These are phyloP conservation scores for Madurella fahalii DNA, from an alignment of 2,329 filamentous ascomycete genomes.

Conservation along the genomic window DNA sequence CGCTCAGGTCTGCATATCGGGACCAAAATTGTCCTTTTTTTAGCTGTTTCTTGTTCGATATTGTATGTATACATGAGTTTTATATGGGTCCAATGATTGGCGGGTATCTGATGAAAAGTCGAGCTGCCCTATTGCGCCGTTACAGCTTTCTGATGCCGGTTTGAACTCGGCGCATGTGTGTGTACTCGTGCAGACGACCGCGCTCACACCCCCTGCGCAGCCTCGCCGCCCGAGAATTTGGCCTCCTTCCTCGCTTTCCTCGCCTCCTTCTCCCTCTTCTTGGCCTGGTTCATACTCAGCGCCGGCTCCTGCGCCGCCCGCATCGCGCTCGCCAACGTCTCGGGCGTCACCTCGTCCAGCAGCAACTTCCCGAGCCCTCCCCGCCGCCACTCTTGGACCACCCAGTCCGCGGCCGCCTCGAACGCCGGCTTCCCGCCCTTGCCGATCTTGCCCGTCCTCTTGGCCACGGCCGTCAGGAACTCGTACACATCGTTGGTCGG, in stretches of 20 bases:
- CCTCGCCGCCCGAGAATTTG: slow-evolving; percentile 26
- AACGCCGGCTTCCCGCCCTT: slow-evolving; percentile 68
- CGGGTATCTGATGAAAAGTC: slow-evolving; percentile 3
- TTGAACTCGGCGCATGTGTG: not conserved
- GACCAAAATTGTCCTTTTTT: not conserved
- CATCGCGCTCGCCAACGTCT: slow-evolving; percentile 49
- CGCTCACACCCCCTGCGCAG: not conserved
- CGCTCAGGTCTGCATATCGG: slow-evolving; percentile 2
- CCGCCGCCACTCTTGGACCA: slow-evolving; percentile 76
- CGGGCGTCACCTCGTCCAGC: slow-evolving; percentile 69
- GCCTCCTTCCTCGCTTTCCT: slow-evolving; percentile 38
- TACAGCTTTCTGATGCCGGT: not conserved
- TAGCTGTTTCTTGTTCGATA: not conserved
- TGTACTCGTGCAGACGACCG: not conserved
- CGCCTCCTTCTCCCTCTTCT: slow-evolving; percentile 60
- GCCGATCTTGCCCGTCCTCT: slow-evolving; percentile 68
- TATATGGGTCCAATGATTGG: not conserved
- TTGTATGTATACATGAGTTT: slow-evolving; percentile 1
- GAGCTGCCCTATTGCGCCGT: not conserved
- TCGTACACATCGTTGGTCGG: slow-evolving; percentile 83
- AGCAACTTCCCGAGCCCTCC: slow-evolving; percentile 73
- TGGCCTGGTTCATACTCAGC: slow-evolving; percentile 64
- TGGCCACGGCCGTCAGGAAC: slow-evolving; percentile 67
- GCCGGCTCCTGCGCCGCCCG: slow-evolving; percentile 43
- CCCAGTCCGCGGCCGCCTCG: slow-evolving; percentile 71